Conservation (phyloP, 306 rosid genomes). For the Senna tora region DNA sequence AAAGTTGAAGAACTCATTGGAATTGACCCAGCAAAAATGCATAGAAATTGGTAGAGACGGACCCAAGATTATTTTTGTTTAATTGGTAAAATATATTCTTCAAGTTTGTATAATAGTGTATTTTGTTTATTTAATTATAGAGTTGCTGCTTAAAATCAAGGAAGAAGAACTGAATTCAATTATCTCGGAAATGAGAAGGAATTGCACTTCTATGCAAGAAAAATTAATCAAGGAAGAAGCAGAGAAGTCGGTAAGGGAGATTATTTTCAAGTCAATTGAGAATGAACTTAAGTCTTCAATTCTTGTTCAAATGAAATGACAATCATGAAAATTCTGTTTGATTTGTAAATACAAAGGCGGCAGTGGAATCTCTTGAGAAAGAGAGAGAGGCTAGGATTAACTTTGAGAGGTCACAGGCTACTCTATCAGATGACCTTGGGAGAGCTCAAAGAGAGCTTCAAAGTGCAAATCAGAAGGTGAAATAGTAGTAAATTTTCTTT, state of each 20-base stretch:
- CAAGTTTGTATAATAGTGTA: conserved; percentile 20
- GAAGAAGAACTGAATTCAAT: conserved; percentile 88
- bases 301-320: conserved; percentile 36
- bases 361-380: conserved; percentile 72
- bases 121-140: conserved; percentile 47
- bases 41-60: conserved; percentile 72
- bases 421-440: conserved; percentile 75
- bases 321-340: conserved; percentile 1
- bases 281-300: background rate
- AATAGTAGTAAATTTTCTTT: background rate
- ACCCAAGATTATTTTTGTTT: background rate
- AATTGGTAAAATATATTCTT: background rate
- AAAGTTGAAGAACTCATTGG: conserved; percentile 64
- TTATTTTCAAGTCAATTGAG: conserved; percentile 21
- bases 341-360: conserved; percentile 54
- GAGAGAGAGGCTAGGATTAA: conserved; percentile 78
- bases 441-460: conserved; percentile 86
- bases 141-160: conserved; percentile 69
- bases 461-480: conserved; percentile 91
- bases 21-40: conserved; percentile 69
- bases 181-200: conserved; percentile 75
- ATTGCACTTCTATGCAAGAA: conserved; percentile 70
- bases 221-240: conserved; percentile 80
- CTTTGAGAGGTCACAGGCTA: conserved; percentile 77
- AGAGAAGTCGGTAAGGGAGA: conserved; percentile 73